Conservation (phyloP, 2,329 filamentous ascomycete genomes). For the Aspergillus proliferans region DNA sequence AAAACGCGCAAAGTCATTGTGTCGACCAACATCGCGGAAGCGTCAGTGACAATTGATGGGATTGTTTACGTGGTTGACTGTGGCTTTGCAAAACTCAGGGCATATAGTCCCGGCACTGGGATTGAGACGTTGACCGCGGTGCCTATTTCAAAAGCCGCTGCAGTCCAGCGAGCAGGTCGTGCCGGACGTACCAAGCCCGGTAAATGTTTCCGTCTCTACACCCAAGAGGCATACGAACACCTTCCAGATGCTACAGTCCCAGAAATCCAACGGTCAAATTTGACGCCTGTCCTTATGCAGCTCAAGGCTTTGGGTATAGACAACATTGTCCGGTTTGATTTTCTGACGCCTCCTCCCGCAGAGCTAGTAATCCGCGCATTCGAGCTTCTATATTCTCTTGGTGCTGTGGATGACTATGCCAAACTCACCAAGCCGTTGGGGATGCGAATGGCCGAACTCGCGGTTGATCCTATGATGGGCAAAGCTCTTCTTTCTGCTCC, state of each 20-base stretch:
- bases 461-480: slow-evolving; percentile 92
- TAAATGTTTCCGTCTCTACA: slow-evolving; percentile 92
- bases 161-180: slow-evolving; percentile 83
- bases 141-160: slow-evolving; percentile 81
- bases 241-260: slow-evolving; percentile 71
- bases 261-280: slow-evolving; percentile 86
- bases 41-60: slow-evolving; percentile 87
- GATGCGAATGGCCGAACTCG: slow-evolving; percentile 82
- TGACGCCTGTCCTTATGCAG: slow-evolving; percentile 81
- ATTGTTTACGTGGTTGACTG: slow-evolving; percentile 87
- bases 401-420: slow-evolving; percentile 80
- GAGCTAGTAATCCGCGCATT: slow-evolving; percentile 79
- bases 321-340: slow-evolving; percentile 87
- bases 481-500: slow-evolving; percentile 74
- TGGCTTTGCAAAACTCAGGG: slow-evolving; percentile 83
- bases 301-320: slow-evolving; percentile 93
- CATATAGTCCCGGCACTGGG: slow-evolving; percentile 75
- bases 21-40: slow-evolving; percentile 93
- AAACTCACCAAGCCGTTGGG: slow-evolving; percentile 88
- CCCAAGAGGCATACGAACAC: slow-evolving; percentile 61
- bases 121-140: slow-evolving; percentile 82
- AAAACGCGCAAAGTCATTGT: slow-evolving; percentile 87
- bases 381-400: slow-evolving; percentile 79
- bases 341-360: slow-evolving; percentile 76
- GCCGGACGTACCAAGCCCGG: slow-evolving; percentile 84